phyloP scores from a whole-genome alignment of 352 stramenopile species.

The Phytophthora kernoviae region DNA sequence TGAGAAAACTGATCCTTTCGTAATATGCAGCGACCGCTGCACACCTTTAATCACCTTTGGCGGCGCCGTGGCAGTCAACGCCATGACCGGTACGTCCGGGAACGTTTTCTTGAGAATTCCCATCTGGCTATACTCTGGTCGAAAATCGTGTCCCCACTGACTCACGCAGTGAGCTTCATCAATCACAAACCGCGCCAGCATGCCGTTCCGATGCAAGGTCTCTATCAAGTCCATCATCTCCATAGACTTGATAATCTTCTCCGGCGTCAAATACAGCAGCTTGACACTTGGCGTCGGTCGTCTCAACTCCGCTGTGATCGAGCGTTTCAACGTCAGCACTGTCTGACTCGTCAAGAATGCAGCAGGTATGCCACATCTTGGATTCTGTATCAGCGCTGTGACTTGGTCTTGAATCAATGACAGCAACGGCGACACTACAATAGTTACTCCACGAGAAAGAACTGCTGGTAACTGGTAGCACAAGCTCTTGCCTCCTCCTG shows the following conservation, averaged over 20 bases:
- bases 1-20: slow-evolving; percentile 85
- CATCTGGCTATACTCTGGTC: slow-evolving; percentile 93
- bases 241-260: slow-evolving; percentile 88
- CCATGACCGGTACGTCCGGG: slow-evolving; percentile 92
- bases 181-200: slow-evolving; percentile 94
- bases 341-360: slow-evolving; percentile 83
- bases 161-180: slow-evolving; percentile 93
- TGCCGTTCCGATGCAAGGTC: slow-evolving; percentile 42
- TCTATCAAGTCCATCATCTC: slow-evolving; percentile 78
- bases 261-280: slow-evolving; percentile 95
- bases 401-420: slow-evolving; percentile 96
- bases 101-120: slow-evolving; percentile 91
- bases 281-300: slow-evolving; percentile 74
- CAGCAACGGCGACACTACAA: slow-evolving; percentile 94
- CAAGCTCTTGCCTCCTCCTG: slow-evolving; percentile 91
- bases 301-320: slow-evolving; percentile 84
- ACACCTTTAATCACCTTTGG: slow-evolving; percentile 86
- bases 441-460: slow-evolving; percentile 79
- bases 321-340: slow-evolving; percentile 57
- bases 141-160: slow-evolving; percentile 91
- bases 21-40: slow-evolving; percentile 77
- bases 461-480: slow-evolving; percentile 90
- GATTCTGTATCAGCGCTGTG: slow-evolving; percentile 75
- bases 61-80: slow-evolving; percentile 91
- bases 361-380: slow-evolving; percentile 60